Evolutionary conservation across 2,329 filamentous ascomycete species (phyloP).

Genomic region (Neonectria neomacrospora): DNA sequence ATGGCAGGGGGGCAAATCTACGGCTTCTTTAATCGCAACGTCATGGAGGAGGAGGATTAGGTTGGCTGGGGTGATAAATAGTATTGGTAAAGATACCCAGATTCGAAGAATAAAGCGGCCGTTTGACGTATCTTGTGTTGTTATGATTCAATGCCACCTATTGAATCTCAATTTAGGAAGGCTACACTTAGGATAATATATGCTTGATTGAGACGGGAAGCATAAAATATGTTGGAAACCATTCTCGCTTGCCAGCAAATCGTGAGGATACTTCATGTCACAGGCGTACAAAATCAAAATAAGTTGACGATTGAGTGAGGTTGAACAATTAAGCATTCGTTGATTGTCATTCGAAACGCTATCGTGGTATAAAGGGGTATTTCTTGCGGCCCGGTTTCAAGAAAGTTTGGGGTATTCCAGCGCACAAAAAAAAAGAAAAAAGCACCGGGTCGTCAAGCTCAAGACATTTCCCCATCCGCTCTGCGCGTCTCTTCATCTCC

Average conservation of each 20-base stretch:
- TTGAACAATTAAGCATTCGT: conserved; percentile 4
- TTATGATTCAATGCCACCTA: no score
- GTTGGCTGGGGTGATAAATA: background rate
- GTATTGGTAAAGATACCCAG: no score
- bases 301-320: no score
- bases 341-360: conserved; percentile 10
- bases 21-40: conserved; percentile 79
- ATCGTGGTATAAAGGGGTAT: conserved; percentile 12
- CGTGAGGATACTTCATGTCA: no score
- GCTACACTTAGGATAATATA: no score
- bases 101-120: no score
- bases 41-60: conserved; percentile 62
- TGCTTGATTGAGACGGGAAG: no score
- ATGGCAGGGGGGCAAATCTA: conserved; percentile 81
- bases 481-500: background rate
- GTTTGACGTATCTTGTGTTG: no score
- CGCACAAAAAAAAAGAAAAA: conserved; percentile 31
- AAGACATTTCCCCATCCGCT: conserved; percentile 22
- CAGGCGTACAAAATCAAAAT: no score
- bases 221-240: no score
- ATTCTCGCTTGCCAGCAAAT: no score
- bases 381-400: conserved; percentile 10
- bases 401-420: conserved; percentile 46
- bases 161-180: no score
- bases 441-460: conserved; percentile 27